Conservation (phyloP, 192 early-diverging fungal genomes). For the Umbelopsis sp. region DNA sequence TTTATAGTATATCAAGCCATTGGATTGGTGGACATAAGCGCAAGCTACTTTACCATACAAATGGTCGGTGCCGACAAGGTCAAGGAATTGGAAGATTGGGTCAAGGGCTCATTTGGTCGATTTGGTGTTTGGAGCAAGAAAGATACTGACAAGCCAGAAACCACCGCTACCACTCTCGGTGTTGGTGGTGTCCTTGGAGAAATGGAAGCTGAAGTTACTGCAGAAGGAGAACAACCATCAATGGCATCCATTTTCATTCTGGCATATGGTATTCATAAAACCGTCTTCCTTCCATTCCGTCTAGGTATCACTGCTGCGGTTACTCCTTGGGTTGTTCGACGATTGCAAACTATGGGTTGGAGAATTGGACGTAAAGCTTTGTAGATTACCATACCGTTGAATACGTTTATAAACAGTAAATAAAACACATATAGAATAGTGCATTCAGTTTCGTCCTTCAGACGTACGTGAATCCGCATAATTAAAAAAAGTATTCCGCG, state of each 20-base stretch:
- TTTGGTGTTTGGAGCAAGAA: constrained; percentile 13
- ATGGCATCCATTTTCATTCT: constrained; percentile 52
- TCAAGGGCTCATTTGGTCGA: constrained; percentile 26
- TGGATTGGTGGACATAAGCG: constrained; percentile 47
- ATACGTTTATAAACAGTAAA: no score
- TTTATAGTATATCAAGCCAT: constrained; percentile 53
- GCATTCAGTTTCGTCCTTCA: no score
- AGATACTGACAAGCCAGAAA: background rate
- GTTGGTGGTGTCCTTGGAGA: constrained; percentile 10
- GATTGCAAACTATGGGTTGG: constrained; percentile 52
- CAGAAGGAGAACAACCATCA: constrained; percentile 37
- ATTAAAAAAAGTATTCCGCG: no score
- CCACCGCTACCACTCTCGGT: background rate
- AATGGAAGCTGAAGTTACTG: background rate
- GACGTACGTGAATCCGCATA: no score
- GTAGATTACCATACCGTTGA: background rate
- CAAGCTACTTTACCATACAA: constrained; percentile 50
- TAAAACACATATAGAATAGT: no score
- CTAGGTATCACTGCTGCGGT: constrained; percentile 54
- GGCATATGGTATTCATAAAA: constrained; percentile 63
- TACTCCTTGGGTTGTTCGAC: constrained; percentile 55
- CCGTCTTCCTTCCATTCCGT: constrained; percentile 54
- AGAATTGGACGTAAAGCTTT: constrained; percentile 13
- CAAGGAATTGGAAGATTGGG: constrained; percentile 43
- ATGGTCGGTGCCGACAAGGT: constrained; percentile 54